These are phyloP conservation scores for Lathyrus oleraceus DNA, from an alignment of 306 rosid species.

Conservation along the genomic window DNA sequence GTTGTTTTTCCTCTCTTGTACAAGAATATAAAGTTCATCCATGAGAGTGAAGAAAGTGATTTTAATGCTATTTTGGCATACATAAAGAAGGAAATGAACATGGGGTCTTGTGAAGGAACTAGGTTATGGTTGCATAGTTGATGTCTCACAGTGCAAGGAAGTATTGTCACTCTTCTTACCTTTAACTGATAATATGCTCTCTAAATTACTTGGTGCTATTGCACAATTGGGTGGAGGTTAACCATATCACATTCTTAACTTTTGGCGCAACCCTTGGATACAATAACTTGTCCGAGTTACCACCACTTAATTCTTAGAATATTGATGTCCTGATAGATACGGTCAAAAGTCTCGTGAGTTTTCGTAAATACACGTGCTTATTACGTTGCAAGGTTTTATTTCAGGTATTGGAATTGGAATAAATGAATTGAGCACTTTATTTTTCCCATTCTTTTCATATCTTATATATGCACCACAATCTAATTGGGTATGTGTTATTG, in stretches of 20 bases:
- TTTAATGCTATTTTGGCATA: conserved; percentile 93
- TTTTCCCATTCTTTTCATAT: conserved; percentile 34
- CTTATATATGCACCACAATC: conserved; percentile 76
- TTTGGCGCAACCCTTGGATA: conserved; percentile 72
- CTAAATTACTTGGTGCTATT: conserved; percentile 87
- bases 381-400: conserved; percentile 10
- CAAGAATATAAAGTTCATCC: too few species aligned
- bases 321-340: conserved; percentile 86
- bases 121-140: conserved; percentile 94
- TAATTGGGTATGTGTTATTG: conserved; percentile 75
- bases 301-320: conserved; percentile 78
- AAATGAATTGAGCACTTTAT: conserved; percentile 1
- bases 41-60: conserved; percentile 69
- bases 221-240: conserved; percentile 81
- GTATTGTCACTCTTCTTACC: conserved; percentile 88
- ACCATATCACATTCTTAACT: conserved; percentile 61
- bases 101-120: conserved; percentile 93
- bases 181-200: conserved; percentile 65
- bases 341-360: conserved; percentile 73
- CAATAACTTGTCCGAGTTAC: conserved; percentile 63
- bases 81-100: conserved; percentile 93
- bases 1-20: too few species aligned
- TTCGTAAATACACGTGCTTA: not conserved
- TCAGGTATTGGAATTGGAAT: conserved; percentile 9
- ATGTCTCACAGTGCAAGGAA: conserved; percentile 79